phyloP scores from a whole-genome alignment of 495 filamentous ascomycete species.

The Hypoxylon lenormandii region DNA sequence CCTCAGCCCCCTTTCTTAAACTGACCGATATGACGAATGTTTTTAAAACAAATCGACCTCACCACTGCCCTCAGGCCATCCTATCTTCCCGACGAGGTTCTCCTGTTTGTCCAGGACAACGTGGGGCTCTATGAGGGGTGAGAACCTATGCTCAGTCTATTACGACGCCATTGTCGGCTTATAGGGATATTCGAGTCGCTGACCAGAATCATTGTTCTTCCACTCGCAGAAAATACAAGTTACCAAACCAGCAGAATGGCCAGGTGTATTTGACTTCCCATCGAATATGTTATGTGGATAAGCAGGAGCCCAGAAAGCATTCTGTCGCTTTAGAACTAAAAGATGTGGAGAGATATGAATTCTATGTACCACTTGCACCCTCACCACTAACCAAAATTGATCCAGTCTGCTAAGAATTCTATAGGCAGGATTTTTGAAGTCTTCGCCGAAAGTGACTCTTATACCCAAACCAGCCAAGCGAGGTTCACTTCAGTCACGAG shows the following conservation, averaged over 20 bases:
- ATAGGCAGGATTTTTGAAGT: constrained; percentile 93
- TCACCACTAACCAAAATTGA: constrained; percentile 1
- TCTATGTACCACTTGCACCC: constrained; percentile 71
- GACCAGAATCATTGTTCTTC: constrained; percentile 18
- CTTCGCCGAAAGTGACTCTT: constrained; percentile 91
- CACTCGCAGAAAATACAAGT: constrained; percentile 83
- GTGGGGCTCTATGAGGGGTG: constrained; percentile 98
- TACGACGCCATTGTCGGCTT: constrained; percentile 1
- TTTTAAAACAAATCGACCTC: constrained; percentile 91
- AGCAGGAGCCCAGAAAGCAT: constrained; percentile 84
- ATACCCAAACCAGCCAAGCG: constrained; percentile 78
- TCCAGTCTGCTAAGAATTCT: constrained; percentile 32
- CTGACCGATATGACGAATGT: constrained; percentile 78
- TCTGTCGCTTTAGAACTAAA: constrained; percentile 88
- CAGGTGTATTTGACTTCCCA: constrained; percentile 96
- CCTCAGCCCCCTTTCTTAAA: constrained; percentile 5
- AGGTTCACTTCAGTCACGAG: constrained; percentile 61
- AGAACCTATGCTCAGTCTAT: constrained; percentile 49
- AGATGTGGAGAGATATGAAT: constrained; percentile 89
- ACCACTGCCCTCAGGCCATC: constrained; percentile 93
- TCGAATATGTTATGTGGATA: constrained; percentile 92
- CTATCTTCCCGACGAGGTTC: constrained; percentile 85
- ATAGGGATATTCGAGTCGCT: constrained; percentile 30
- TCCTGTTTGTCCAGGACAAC: constrained; percentile 95
- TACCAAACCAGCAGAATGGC: constrained; percentile 92